Conservation (phyloP, 148 eudicot genomes). For the Camellia japonica region DNA sequence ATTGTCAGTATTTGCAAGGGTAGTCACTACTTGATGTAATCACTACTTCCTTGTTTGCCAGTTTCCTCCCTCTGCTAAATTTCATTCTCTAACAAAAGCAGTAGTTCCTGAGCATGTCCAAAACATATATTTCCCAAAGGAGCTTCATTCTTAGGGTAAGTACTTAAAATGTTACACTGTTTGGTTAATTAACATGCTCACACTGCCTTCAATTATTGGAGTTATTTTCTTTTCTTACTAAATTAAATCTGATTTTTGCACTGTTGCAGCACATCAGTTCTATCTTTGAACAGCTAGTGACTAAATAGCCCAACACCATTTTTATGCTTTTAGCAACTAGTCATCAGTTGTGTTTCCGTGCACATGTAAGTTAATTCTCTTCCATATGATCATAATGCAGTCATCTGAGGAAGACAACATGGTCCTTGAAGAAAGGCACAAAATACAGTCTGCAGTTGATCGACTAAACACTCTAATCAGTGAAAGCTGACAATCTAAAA, state of each 20-base stretch:
- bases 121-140: neutral
- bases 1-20: neutral
- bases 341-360: neutral
- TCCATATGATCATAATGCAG: slow-evolving; percentile 32
- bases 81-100: neutral
- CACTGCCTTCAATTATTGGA: neutral
- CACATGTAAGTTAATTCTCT: neutral
- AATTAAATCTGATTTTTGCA: neutral
- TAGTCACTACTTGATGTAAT: neutral
- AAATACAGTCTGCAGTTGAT: slow-evolving; percentile 41
- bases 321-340: neutral
- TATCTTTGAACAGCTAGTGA: neutral
- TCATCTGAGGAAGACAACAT: slow-evolving; percentile 42
- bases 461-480: slow-evolving; percentile 29
- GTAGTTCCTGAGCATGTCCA: neutral
- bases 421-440: slow-evolving; percentile 58
- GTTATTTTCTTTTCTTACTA: neutral
- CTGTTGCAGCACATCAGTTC: neutral
- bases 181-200: neutral
- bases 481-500: slow-evolving; percentile 4
- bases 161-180: neutral
- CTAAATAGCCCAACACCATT: neutral
- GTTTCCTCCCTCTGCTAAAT: neutral
- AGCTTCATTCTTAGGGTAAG: neutral
- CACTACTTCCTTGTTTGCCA: neutral